phyloP scores from a whole-genome alignment of 225 moss, liverwort and hornwort genomes.

The Pseudoscleropodium purum region DNA sequence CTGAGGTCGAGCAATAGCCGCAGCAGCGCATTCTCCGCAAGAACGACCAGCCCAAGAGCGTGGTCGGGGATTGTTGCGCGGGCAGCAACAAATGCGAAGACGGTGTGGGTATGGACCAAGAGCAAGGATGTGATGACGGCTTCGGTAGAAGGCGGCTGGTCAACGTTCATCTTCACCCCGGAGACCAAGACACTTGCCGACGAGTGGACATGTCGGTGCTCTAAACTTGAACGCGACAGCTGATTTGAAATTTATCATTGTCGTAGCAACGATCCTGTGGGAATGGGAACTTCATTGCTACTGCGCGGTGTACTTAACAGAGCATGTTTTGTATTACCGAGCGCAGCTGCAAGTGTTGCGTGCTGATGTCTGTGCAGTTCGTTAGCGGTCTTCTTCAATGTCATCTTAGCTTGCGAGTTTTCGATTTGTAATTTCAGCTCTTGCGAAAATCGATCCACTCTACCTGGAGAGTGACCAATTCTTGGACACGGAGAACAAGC shows the following conservation, averaged over 20 bases:
- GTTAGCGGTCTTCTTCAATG: background rate
- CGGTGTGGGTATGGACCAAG: slow-evolving; percentile 85
- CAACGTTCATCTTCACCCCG: slow-evolving; percentile 67
- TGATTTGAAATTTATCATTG: background rate
- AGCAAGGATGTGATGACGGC: slow-evolving; percentile 95
- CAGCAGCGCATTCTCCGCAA: slow-evolving; percentile 1
- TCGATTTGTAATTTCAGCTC: slow-evolving; percentile 19
- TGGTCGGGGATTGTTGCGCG: background rate
- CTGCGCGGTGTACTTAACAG: background rate
- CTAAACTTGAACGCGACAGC: background rate
- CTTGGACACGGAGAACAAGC: slow-evolving; percentile 42
- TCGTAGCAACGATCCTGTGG: background rate
- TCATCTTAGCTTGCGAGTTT: background rate
- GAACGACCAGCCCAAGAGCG: background rate
- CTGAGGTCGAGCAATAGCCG: background rate
- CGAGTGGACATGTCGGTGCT: slow-evolving; percentile 55
- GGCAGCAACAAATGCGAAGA: slow-evolving; percentile 17
- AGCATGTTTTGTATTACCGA: background rate
- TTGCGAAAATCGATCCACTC: slow-evolving; percentile 55
- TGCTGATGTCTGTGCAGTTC: background rate
- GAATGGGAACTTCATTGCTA: background rate
- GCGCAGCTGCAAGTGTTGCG: background rate
- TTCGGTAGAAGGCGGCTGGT: slow-evolving; percentile 86
- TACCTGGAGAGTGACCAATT: slow-evolving; percentile 44
- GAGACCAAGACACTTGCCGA: slow-evolving; percentile 52